Evolutionary conservation across 2,329 filamentous ascomycete species (phyloP), one percentile per base, ranked within the genome.

Genomic region (Penicillium brasilianum): DNA sequence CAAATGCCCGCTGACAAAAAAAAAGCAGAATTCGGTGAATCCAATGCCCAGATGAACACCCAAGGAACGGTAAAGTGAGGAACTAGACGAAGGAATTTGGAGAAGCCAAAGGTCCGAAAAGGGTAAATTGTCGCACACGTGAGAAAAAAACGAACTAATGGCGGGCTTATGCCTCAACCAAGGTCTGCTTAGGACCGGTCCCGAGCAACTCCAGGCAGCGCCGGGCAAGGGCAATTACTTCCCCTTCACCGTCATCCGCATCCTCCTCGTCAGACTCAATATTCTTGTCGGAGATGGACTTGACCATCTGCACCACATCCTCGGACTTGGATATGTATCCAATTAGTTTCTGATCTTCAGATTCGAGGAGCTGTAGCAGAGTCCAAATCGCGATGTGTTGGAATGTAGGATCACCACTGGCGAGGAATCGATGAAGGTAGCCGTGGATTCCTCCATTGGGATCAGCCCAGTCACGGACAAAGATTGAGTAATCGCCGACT

Each of bases 361-460:
- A 97, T 78, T 99, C 95, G 54, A 99, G 88, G 4, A 99, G 85
- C 75, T 99, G 95, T 3, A 99, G 85, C 51, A 99, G 81, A 1
- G 95, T 99, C 95, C 95, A 99, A 65, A 98, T 97, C 54, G 95
- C 95, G 73, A 99, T 99, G 76, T 99, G 95, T 78, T 99, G 95
- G 83, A 99, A 99, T 0, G 95, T 99, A 0, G 95, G 89, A 74
- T 99, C 95, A 43, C 93, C 94, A 66, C 93, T 97, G 48, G 91
- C 91, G 18, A 99, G 84, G 83, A 99, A 99, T 57, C 94, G 89
- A 70, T 89, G 91, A 37, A 99, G 85, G 74, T 99, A 99, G 57
- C 95, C 95, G 74, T 97, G 93, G 63, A 99, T 97, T 49, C 95
- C 95, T 49, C 93, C 95, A 63, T 92, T 90, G 1, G 95, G 95